Base-by-base conservation (phyloP, 176 grass and related monocot species). In the Carex cristatella region DNA sequence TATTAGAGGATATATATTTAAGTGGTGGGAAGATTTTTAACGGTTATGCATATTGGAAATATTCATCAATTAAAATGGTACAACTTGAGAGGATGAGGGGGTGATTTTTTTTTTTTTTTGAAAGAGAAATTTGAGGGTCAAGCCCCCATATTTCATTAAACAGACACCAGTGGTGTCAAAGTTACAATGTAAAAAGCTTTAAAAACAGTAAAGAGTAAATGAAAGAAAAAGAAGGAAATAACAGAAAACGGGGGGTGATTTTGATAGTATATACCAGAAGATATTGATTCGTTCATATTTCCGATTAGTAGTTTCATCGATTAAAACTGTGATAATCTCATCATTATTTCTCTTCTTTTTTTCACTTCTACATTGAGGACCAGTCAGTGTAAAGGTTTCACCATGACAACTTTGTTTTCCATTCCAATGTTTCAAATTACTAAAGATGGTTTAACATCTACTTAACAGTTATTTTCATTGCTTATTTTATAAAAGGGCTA, bases 21-120 rank as follows among this genome's bases (percentile, higher is more conserved):
- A 44, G 30, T 61, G 14, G 51, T 81, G 59, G 18, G 61, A 86
- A 68, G 86, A 86, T 42, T 63, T 44, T 62, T 65, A 83, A 81
- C 14, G 67, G 37, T 27, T 72, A 65, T 79, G 51, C 72, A 81
- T 71, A 86, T 23, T 78, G 46, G 60, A 85, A 84, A 46, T 37
- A 63, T 64, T 74, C 3, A 38, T 42, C 12, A 32, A 62, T 63
- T 12, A 63, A 81, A 18, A 51, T 51, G 67, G 33, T 15, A 0
- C 19, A 10, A 2, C 70, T 74, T 74, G 44, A 74, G 18, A 28
- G 44, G n/a, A 51, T 13, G 2, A 2, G 32, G 32, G 32, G 32
- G 32, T 1, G 32, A 23, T 23, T 23, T 23, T 23, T 23, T 23
- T 23, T 23, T 23, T 23, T 23, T 23, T 23, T 23, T 23, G 32